Conservation (phyloP, 345 rosid genomes). For the Raphanus sativus region DNA sequence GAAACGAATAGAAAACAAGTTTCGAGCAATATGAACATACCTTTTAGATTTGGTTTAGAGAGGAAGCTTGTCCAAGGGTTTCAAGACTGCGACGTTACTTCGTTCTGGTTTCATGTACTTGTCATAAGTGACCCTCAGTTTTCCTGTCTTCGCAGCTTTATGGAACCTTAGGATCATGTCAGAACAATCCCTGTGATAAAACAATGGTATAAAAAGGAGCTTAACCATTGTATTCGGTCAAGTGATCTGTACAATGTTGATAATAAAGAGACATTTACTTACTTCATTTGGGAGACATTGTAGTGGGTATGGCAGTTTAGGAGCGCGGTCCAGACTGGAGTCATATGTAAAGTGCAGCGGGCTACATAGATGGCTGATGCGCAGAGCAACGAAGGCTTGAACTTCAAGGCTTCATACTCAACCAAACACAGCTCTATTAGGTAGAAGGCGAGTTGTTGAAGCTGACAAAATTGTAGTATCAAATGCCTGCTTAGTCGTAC, state of each 20-base stretch:
- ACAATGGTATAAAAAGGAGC: background rate
- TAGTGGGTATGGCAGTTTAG: conserved; percentile 63
- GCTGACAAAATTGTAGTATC: conserved; percentile 42
- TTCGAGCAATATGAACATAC: conserved; percentile 11
- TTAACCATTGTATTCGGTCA: conserved; percentile 2
- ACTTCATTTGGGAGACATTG: conserved; percentile 68
- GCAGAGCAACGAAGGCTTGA: conserved; percentile 79
- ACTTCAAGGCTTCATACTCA: conserved; percentile 73
- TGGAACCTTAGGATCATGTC: conserved; percentile 78
- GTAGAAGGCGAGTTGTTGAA: conserved; percentile 83
- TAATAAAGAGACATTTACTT: conserved; percentile 20
- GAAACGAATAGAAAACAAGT: conserved; percentile 1
- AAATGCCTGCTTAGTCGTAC: conserved; percentile 13
- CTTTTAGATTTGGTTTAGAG: conserved; percentile 18
- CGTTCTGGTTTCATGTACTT: conserved; percentile 58
- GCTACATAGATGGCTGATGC: conserved; percentile 89
- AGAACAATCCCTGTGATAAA: conserved; percentile 66
- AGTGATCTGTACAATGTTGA: background rate
- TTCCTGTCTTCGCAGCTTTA: conserved; percentile 57
- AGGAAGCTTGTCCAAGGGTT: conserved; percentile 53
- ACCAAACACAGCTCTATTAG: conserved; percentile 81
- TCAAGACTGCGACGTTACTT: conserved; percentile 58
- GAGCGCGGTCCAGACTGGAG: conserved; percentile 79
- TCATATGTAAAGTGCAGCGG: conserved; percentile 60
- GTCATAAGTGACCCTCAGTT: conserved; percentile 67